Base-by-base conservation (phyloP, 371 early-diverging fungal species). In the Apophysomyces elegans region DNA sequence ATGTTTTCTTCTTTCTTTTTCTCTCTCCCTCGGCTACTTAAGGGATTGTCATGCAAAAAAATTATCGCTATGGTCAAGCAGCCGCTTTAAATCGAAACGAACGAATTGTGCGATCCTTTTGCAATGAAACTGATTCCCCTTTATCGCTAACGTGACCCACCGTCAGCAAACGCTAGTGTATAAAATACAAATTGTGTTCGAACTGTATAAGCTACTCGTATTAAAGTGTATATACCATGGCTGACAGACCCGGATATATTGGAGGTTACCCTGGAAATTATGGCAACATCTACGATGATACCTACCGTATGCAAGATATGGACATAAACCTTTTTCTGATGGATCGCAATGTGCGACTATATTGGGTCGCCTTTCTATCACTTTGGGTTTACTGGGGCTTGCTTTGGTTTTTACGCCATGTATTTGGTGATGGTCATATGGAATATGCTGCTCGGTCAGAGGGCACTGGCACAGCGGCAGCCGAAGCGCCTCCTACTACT, bases 281-380 rank as follows among this genome's bases (percentile, higher is more conserved):
- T 47, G 47, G 18, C 47, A n/a, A 47, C 47, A 14, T 14, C 18
- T 47, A 47, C 16, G 47, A 16, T 16, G 7, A n/a, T 4, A 9
- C 47, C 14, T 43, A 43, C 43, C 9, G 14, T 12, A 43, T 43
- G 47, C n/a, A 47, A 18, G 46, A 44, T 32, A n/a, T 26, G 41
- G 63, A 62, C 50, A 26, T 67, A 14, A 38, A 58, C 5, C 18
- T 56, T 6, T 70, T 70, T 50, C 14, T 70, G 39, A 58, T 43
- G 36, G 58, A 59, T 50, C 65, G 45, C 18, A 13, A 70, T 44
- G 67, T 70, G 43, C 66, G 67, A 54, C 66, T 64, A 5, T 64
- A 67, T 7, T 77, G 78, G 78, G 66, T 72, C 14, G 79, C 79
- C n/a, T 79, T 79, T 63, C 71, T 74, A 21, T 63, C 79, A 16